Evolutionary conservation across 441 rosid genomes (phyloP).

Genomic region (Populus hybrid): DNA sequence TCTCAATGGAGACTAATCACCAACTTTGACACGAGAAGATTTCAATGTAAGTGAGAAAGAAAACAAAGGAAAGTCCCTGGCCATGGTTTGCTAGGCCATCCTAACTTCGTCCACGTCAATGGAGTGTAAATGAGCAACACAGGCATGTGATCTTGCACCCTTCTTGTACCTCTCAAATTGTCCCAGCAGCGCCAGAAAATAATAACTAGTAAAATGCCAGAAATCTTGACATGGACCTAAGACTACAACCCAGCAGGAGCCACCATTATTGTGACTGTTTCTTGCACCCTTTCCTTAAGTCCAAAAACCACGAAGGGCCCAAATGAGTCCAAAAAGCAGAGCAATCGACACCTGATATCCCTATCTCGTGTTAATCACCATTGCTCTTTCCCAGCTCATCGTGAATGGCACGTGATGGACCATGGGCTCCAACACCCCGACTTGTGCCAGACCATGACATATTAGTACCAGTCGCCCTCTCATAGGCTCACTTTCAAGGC

Average conservation of each 20-base stretch:
- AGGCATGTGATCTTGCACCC: constrained; percentile 26
- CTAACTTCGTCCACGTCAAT: constrained; percentile 13
- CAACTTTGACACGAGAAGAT: not conserved
- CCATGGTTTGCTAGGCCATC: not conserved
- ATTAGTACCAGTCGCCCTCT: not conserved
- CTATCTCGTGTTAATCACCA: not conserved
- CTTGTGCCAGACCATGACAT: not conserved
- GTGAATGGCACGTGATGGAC: constrained; percentile 24
- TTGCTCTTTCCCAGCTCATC: not conserved
- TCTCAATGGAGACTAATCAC: not conserved
- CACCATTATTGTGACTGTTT: constrained; percentile 16
- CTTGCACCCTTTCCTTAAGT: not conserved
- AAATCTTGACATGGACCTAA: constrained; percentile 5
- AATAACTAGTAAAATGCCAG: not conserved
- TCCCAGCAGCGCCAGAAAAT: not conserved
- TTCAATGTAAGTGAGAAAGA: not conserved
- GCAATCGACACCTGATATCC: not conserved
- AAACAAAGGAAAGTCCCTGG: not conserved
- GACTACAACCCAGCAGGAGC: not conserved
- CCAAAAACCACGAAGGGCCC: not conserved
- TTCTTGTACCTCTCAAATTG: constrained; percentile 5
- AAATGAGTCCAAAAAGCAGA: not conserved
- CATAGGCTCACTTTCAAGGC: not conserved
- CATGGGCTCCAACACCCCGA: constrained; percentile 5
- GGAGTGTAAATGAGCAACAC: constrained; percentile 14